Percentiles rank a stretch among this genome's conserved stretches.
phyloP scores from a whole-genome alignment of 2,329 filamentous ascomycete species.

The Diplodia scrobiculata region DNA sequence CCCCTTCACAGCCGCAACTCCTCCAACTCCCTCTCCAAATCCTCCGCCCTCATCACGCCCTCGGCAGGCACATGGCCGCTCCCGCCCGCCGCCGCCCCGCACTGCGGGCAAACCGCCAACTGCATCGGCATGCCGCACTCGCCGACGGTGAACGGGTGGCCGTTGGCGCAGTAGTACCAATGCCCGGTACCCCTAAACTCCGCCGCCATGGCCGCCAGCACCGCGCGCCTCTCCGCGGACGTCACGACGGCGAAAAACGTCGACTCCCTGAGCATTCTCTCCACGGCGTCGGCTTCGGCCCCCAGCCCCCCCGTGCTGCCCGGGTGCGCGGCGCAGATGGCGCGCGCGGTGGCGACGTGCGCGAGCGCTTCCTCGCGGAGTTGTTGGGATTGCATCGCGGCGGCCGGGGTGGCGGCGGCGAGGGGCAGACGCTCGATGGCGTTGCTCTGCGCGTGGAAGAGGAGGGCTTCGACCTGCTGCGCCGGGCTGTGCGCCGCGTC shows the following conservation, averaged over 20 bases:
- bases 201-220: constrained; percentile 49
- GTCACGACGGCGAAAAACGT: constrained; percentile 22
- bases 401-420: background rate
- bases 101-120: constrained; percentile 63
- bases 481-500: constrained; percentile 41
- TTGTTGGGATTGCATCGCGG: background rate
- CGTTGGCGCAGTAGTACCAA: constrained; percentile 63
- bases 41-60: constrained; percentile 56
- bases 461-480: constrained; percentile 55
- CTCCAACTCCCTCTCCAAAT: constrained; percentile 51
- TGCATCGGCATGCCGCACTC: constrained; percentile 70
- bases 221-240: constrained; percentile 28
- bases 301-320: constrained; percentile 35
- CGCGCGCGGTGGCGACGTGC: background rate
- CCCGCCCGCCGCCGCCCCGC: constrained; percentile 61
- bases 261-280: constrained; percentile 32
- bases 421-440: constrained; percentile 45
- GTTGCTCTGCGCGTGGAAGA: constrained; percentile 55
- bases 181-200: constrained; percentile 55
- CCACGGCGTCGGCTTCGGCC: constrained; percentile 51
- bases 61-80: constrained; percentile 51
- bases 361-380: constrained; percentile 31
- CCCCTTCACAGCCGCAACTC: background rate
- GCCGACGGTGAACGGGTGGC: constrained; percentile 64
- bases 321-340: background rate